Base-by-base conservation (phyloP, 768 basidiomycete genomes). In the Boletus huronensis region DNA sequence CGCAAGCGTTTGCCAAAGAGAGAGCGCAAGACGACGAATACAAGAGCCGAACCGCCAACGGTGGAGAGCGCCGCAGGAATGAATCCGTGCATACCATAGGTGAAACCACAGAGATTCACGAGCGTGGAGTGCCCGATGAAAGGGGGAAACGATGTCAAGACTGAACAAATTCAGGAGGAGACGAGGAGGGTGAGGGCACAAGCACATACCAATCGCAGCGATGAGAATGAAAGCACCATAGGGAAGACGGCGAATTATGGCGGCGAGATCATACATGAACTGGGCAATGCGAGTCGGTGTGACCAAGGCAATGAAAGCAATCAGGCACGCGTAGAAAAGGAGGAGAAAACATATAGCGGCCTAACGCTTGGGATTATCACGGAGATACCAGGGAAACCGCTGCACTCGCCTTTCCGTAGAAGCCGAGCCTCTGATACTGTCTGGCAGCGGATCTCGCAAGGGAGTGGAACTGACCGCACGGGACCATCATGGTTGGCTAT, bases 81-180 rank as follows among this genome's bases (percentile, higher is more conserved):
- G 71, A 88, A 87, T 0, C 92, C 92, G 53, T 79, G 79, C 74
- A 90, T 78, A 42, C 92, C 91, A 62, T 89, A 93, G 2, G 89
- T 86, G 69, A 92, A 93, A 2, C 92, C 92, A 61, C 84, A 86
- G 8, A 94, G 66, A 13, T 85, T 83, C 28, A 82, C 62, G 39
- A 72, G 53, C 3, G 57, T 63, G 9, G 68, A 46, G 51, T 70
- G 63, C 31, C 70, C 68, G 45, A 70, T 64, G 54, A 70, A 70
- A 25, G 68, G 68, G 36, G 70, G 68, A 39, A 71, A 71, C 55
- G 68, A 70, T 52, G 53, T 57, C 55, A 61, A 43, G 40, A 70
- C 70, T 70, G 25, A 19, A 48, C 35, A 28, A 9, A 40, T 48
- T 67, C 13, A 60, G 46, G 13, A 50, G 48, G 38, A 31, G 54